Evolutionary conservation across 228 moss, liverwort and hornwort species (phyloP).

Genomic region (Sphagnum fallax): DNA sequence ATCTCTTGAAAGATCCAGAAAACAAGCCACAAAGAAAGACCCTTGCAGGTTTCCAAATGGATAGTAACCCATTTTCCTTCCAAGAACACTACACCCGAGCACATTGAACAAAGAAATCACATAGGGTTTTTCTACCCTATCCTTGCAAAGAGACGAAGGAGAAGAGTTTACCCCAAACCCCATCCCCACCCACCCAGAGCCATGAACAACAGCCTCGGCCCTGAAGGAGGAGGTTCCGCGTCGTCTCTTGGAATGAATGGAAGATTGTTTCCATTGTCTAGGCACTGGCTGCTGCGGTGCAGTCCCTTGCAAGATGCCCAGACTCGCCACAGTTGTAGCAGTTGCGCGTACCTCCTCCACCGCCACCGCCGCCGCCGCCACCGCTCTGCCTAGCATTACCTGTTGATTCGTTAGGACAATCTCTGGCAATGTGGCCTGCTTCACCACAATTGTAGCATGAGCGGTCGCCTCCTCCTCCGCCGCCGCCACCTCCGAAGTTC

Average conservation of each 20-base stretch:
- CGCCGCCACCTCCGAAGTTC: slow-evolving; percentile 2
- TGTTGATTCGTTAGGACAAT: slow-evolving; percentile 65
- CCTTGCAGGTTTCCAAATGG: too few relatives aligned
- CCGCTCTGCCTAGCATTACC: slow-evolving; percentile 47
- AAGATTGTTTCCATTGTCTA: slow-evolving; percentile 20
- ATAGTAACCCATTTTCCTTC: too few relatives aligned
- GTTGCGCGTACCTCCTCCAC: slow-evolving; percentile 70
- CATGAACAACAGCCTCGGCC: too few relatives aligned
- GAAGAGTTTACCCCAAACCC: not conserved
- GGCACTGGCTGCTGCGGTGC: slow-evolving; percentile 54
- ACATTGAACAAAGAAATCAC: too few relatives aligned
- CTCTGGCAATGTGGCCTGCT: slow-evolving; percentile 88
- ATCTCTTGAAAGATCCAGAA: too few relatives aligned
- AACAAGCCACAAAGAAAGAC: not conserved
- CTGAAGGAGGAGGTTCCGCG: not conserved
- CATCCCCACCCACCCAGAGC: slow-evolving; percentile 5
- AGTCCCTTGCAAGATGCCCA: slow-evolving; percentile 87
- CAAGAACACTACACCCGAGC: too few relatives aligned
- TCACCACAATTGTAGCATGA: slow-evolving; percentile 92
- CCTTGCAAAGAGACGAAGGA: slow-evolving; percentile 8
- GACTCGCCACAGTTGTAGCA: slow-evolving; percentile 97
- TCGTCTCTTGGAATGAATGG: slow-evolving; percentile 10
- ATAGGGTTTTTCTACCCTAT: slow-evolving; percentile 1
- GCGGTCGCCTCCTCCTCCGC: slow-evolving; percentile 60
- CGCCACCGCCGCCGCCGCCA: slow-evolving; percentile 62